phyloP scores from a whole-genome alignment of 2,329 filamentous ascomycete genomes.

The Dryadomyces quercivorus region DNA sequence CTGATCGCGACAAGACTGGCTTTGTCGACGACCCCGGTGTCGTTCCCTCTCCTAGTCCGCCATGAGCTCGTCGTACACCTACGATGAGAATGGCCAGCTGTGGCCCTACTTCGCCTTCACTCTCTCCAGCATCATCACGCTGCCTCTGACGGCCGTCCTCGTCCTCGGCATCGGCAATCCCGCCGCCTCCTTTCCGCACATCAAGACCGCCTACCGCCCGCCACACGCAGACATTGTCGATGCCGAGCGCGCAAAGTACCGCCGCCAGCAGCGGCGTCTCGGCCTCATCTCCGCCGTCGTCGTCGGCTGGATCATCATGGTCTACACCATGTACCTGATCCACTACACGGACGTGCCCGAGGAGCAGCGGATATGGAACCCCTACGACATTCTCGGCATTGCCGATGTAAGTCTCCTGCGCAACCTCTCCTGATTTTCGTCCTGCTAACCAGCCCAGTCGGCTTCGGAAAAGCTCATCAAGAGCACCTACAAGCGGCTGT shows the following conservation, averaged over 20 bases:
- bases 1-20: background rate
- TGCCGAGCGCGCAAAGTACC: conserved; percentile 70
- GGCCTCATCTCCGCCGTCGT: conserved; percentile 71
- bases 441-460: conserved; percentile 36
- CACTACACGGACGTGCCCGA: conserved; percentile 55
- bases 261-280: conserved; percentile 77
- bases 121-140: conserved; percentile 71
- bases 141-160: conserved; percentile 82
- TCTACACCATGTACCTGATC: conserved; percentile 86
- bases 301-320: conserved; percentile 72
- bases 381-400: conserved; percentile 86
- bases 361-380: conserved; percentile 78
- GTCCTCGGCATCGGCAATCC: conserved; percentile 66
- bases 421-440: too few relatives aligned
- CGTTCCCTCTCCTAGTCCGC: conserved; percentile 21
- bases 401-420: conserved; percentile 46
- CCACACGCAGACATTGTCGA: conserved; percentile 76
- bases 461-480: conserved; percentile 86
- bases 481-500: conserved; percentile 76
- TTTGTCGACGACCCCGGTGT: background rate
- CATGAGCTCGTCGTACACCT: conserved; percentile 94
- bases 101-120: conserved; percentile 99
- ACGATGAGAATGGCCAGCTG: conserved; percentile 96
- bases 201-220: conserved; percentile 69
- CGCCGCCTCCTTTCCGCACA: conserved; percentile 69